A percentile compares a stretch with the other conserved stretches of the same genome.
Evolutionary conservation across 192 early-diverging fungal species (phyloP).

Genomic region (Umbelopsis isabellina): DNA sequence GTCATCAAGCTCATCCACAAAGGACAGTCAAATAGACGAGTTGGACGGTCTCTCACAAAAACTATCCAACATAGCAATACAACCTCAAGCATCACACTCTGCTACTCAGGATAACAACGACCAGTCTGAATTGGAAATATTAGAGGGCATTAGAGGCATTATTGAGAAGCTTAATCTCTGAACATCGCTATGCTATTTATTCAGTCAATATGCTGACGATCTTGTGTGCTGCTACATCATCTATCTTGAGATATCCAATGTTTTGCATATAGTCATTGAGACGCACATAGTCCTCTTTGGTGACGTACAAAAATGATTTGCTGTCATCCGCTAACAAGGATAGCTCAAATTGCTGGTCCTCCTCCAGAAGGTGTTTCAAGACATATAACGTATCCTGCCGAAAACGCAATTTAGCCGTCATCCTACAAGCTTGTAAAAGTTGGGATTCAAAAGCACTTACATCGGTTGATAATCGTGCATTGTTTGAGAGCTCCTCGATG

Average conservation of each 20-base stretch:
- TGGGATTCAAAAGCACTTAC: neutral
- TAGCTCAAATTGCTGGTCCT: conserved; percentile 11
- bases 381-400: conserved; percentile 15
- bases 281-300: conserved; percentile 16
- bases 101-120: neutral
- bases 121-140: neutral
- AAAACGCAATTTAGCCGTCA: neutral
- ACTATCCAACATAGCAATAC: conserved; percentile 15
- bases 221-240: neutral
- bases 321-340: conserved; percentile 14
- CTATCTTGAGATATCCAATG: conserved; percentile 17
- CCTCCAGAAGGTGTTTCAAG: conserved; percentile 20
- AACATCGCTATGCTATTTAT: neutral
- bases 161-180: conserved; percentile 5
- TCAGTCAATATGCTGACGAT: neutral
- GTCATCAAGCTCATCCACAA: conserved; percentile 1
- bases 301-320: conserved; percentile 20
- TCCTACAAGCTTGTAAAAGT: neutral
- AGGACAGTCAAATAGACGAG: neutral
- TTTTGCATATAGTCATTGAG: conserved; percentile 10
- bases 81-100: neutral
- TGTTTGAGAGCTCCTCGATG: conserved; percentile 18
- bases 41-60: conserved; percentile 27
- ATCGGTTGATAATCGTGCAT: neutral
- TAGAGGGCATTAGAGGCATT: conserved; percentile 1